Conservation (phyloP, 306 rosid genomes). For the Echinosophora koreensis region DNA sequence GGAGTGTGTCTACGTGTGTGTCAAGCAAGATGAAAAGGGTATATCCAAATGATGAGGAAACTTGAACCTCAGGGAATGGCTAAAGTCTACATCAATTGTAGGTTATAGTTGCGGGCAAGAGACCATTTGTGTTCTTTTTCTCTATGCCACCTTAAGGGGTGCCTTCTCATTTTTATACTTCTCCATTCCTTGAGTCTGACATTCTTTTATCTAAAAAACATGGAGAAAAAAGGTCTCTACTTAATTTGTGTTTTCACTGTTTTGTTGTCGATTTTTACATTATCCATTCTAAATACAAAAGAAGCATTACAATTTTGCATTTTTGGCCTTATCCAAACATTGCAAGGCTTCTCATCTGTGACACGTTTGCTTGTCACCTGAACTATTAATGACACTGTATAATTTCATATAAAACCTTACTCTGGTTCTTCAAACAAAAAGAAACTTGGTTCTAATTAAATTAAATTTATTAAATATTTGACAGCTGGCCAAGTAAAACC, state of each 20-base stretch:
- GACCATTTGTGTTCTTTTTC: slow-evolving; percentile 39
- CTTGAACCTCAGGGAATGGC: slow-evolving; percentile 48
- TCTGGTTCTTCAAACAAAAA: too few species aligned
- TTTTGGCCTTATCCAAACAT: too few species aligned
- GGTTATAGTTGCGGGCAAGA: slow-evolving; percentile 55
- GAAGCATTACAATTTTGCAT: too few species aligned
- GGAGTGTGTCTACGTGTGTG: slow-evolving; percentile 13
- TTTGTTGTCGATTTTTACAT: background rate
- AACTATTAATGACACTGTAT: too few species aligned
- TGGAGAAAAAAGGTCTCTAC: background rate
- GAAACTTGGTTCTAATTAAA: too few species aligned
- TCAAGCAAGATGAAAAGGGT: slow-evolving; percentile 36
- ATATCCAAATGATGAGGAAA: slow-evolving; percentile 31
- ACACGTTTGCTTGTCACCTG: too few species aligned
- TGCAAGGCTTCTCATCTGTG: background rate
- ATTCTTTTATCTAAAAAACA: background rate
- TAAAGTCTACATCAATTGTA: slow-evolving; percentile 38
- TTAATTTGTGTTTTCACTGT: background rate
- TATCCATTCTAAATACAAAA: background rate
- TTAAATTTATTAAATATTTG: too few species aligned
- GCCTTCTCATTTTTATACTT: slow-evolving; percentile 45
- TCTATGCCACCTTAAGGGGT: slow-evolving; percentile 21
- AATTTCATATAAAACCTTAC: too few species aligned
- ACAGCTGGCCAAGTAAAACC: too few species aligned
- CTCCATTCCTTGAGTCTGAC: slow-evolving; percentile 35